Conservation (phyloP, 2,329 filamentous ascomycete species). For the Cladosporium sp. region DNA sequence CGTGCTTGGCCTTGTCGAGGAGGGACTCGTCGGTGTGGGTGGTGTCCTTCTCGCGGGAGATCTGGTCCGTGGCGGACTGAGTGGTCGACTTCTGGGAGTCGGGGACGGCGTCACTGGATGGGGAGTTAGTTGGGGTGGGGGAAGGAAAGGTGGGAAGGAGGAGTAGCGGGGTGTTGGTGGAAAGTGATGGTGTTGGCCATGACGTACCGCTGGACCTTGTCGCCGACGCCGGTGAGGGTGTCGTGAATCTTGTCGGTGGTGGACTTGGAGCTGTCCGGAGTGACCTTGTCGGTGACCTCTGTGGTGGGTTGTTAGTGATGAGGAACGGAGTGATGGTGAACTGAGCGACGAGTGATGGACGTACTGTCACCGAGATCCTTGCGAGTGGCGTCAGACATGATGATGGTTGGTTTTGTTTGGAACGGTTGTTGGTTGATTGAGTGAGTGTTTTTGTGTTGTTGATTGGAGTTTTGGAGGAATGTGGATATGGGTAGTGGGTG, state of each 20-base stretch:
- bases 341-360: conserved; percentile 18
- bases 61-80: conserved; percentile 51
- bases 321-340: background rate
- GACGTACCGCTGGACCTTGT: conserved; percentile 50
- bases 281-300: conserved; percentile 55
- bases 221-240: conserved; percentile 50
- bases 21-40: conserved; percentile 30
- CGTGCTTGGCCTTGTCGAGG: conserved; percentile 46
- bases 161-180: too few relatives aligned
- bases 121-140: conserved; percentile 19
- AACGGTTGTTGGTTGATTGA: conserved; percentile 16
- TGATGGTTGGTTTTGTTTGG: conserved; percentile 31
- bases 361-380: conserved; percentile 55
- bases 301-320: conserved; percentile 25
- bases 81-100: conserved; percentile 52
- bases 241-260: conserved; percentile 57
- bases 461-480: conserved; percentile 12
- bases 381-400: conserved; percentile 59
- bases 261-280: conserved; percentile 58
- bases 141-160: background rate
- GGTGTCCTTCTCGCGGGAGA: conserved; percentile 43
- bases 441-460: conserved; percentile 8
- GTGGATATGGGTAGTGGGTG: conserved; percentile 1
- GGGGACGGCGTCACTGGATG: conserved; percentile 41
- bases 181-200: too few relatives aligned